Base-by-base conservation (phyloP, 2,329 filamentous ascomycete species). In the Penicillium sp. region DNA sequence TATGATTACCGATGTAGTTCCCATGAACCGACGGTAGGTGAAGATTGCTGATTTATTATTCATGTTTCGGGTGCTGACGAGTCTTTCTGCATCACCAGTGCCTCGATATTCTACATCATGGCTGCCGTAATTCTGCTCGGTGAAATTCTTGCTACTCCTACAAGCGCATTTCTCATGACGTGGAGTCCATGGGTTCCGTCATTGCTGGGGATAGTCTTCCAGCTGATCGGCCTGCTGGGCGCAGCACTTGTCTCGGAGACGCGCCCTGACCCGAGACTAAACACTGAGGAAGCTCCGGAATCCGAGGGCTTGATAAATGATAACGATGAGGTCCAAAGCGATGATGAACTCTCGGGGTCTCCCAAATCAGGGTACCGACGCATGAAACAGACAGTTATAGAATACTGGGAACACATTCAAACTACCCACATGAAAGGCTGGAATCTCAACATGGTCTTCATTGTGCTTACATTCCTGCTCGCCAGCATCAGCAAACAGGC, bases 101-200 rank as follows among this genome's bases (percentile, higher is more conserved):
- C 49, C 22, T 38, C 49, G 6, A 51, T 51, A n/a, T 51, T 51
- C 11, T 51, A 51, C 37, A 51, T 39, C 5, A 39, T 39, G 35
- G 49, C 49, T 8, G 49, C 49, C 2, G 49, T 51, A 11, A 37
- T 51, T 22, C 49, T 51, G 5, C 34, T 51, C 0, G 49, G 49
- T 0, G 49, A 51, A 39, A 51, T 51, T 1, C 49, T 51, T 10
- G 49, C 49, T 20, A 51, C 49, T 4, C 49, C 49, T 15, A 51
- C 39, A 35, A 51, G 49, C 17, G 49, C 49, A 14, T 38, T 37
- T 37, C 49, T 51, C 35, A 51, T 51, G 49, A 28, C 35, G 11
- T 39, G 34, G 49, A 51, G 35, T 39, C 49, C 49, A 51, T 51
- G 49, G 49, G 17, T 51, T 39, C 49, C 49, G n/a, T 51, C 49